A percentile compares a stretch with the other conserved stretches of the same genome.
Conservation (phyloP, 176 grass and related monocot species). For the Musa acuminata region DNA sequence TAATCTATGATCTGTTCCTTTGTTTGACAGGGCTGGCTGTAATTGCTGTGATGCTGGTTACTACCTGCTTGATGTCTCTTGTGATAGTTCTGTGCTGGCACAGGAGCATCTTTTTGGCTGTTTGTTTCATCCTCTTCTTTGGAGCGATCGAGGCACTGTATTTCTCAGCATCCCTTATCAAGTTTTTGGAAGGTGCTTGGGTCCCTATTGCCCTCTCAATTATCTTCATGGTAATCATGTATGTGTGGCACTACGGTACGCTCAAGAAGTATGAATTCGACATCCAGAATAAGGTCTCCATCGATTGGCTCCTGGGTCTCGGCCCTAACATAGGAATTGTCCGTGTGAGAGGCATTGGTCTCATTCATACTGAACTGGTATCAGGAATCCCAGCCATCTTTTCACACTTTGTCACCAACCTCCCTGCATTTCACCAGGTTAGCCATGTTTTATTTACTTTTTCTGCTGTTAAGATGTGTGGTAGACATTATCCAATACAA, state of each 20-base stretch:
- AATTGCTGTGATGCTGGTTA: conserved; percentile 96
- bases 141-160: conserved; percentile 84
- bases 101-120: conserved; percentile 66
- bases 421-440: conserved; percentile 97
- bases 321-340: conserved; percentile 64
- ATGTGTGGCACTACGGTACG: conserved; percentile 88
- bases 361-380: conserved; percentile 76
- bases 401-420: conserved; percentile 90
- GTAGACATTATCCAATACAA: too few relatives aligned
- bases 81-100: conserved; percentile 97
- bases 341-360: conserved; percentile 72
- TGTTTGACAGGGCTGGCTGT: conserved; percentile 66
- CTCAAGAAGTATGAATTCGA: conserved; percentile 91
- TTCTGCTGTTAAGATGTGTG: too few relatives aligned
- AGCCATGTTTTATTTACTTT: neutral
- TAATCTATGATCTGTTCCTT: neutral
- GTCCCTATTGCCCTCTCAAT: conserved; percentile 60
- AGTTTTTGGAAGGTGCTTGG: conserved; percentile 87
- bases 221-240: conserved; percentile 83
- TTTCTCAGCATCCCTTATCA: conserved; percentile 80
- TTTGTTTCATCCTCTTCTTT: conserved; percentile 80
- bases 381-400: conserved; percentile 85
- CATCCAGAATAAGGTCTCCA: conserved; percentile 79
- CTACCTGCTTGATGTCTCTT: conserved; percentile 83
- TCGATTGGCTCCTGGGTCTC: conserved; percentile 86